phyloP scores from a whole-genome alignment of 805 yeast genomes.

The Lachancea lanzarotensis region DNA sequence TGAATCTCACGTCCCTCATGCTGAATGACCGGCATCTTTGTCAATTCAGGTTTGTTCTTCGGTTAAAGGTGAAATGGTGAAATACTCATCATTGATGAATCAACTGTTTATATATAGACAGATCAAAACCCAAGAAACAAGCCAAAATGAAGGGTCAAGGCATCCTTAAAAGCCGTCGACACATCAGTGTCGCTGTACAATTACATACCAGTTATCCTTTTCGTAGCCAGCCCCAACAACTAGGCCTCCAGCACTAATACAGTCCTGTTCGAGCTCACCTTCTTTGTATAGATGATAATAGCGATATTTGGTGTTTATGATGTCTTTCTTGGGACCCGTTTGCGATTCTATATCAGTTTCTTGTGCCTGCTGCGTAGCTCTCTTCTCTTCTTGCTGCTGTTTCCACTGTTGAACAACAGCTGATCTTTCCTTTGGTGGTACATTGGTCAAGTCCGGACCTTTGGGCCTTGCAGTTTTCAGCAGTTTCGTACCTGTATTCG shows the following conservation, averaged over 20 bases:
- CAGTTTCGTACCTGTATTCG: conserved; percentile 18
- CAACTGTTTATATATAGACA: too few relatives aligned
- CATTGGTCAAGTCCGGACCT: conserved; percentile 23
- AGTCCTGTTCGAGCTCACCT: conserved; percentile 78
- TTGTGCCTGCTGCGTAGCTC: conserved; percentile 1
- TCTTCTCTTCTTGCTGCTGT: conserved; percentile 20
- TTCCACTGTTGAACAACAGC: conserved; percentile 25
- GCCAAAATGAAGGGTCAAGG: neutral
- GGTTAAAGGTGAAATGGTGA: neutral
- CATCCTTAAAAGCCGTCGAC: neutral
- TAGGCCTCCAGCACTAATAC: conserved; percentile 59
- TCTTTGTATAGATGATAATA: conserved; percentile 80
- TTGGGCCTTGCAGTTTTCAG: conserved; percentile 12
- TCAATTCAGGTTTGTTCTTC: neutral
- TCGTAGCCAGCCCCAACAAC: conserved; percentile 78
- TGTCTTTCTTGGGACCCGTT: neutral
- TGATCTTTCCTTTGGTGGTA: conserved; percentile 28
- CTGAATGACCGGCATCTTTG: conserved; percentile 23
- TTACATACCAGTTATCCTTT: conserved; percentile 89
- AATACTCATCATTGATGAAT: neutral
- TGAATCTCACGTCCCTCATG: conserved; percentile 24
- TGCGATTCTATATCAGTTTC: neutral
- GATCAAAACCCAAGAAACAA: neutral
- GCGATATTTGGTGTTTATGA: conserved; percentile 57
- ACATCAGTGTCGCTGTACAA: conserved; percentile 25